Evolutionary conservation across 108 stramenopile species (phyloP).

Genomic region (Chaetoceros tenuissimus): DNA sequence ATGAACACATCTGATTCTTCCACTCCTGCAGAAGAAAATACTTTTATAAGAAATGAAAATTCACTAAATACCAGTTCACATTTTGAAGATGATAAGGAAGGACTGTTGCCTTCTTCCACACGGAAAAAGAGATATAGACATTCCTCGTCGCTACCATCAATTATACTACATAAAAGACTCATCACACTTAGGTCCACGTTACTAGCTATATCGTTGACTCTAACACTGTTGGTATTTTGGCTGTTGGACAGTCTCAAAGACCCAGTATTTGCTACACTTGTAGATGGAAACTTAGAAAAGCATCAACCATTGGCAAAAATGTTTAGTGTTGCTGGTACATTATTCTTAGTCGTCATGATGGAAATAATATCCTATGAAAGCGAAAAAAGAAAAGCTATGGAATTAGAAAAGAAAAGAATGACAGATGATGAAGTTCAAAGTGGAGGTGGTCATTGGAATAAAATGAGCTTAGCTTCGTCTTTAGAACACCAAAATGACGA

Average conservation of each 20-base stretch:
- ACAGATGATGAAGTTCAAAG: conserved; percentile 26
- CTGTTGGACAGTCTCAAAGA: conserved; percentile 90
- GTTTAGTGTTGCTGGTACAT: conserved; percentile 53
- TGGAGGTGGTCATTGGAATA: conserved; percentile 34
- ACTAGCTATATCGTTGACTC: conserved; percentile 13
- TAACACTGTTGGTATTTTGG: conserved; percentile 67
- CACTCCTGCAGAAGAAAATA: too few species aligned
- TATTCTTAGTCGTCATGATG: conserved; percentile 56
- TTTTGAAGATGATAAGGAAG: background rate
- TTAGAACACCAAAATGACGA: conserved; percentile 15
- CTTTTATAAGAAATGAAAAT: too few species aligned
- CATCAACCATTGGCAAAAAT: conserved; percentile 90
- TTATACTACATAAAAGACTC: background rate
- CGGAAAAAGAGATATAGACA: background rate
- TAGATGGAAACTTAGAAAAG: conserved; percentile 68
- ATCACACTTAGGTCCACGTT: background rate
- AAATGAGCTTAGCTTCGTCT: conserved; percentile 10
- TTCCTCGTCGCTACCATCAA: background rate
- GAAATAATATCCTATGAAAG: conserved; percentile 40
- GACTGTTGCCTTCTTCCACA: background rate
- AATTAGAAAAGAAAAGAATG: conserved; percentile 22
- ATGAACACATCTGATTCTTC: too few species aligned
- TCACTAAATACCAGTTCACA: too few species aligned
- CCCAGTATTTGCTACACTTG: conserved; percentile 76
- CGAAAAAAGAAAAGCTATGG: conserved; percentile 7